A percentile compares a stretch with the other conserved stretches of the same genome.
Conservation (phyloP, 495 filamentous ascomycete genomes). For the Penicillium paradoxum region DNA sequence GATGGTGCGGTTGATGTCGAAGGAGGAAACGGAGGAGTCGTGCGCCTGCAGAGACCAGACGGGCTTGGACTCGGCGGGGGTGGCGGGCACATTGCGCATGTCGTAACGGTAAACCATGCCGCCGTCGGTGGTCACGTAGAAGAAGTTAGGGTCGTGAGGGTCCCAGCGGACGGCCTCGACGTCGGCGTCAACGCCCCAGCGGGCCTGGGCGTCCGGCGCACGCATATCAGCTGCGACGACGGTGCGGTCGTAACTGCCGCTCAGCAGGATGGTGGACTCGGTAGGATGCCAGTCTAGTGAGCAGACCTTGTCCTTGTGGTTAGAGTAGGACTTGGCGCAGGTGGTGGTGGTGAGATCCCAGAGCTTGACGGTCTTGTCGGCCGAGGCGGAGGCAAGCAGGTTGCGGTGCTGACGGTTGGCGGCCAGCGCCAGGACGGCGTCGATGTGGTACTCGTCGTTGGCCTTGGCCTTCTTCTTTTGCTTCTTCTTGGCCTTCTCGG, state of each 20-base stretch:
- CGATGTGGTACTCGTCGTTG: constrained; percentile 90
- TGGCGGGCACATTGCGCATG: constrained; percentile 60
- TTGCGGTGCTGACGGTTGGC: constrained; percentile 91
- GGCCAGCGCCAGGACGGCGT: constrained; percentile 84
- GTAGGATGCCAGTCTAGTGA: constrained; percentile 86
- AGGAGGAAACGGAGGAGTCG: constrained; percentile 88
- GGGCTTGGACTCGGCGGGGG: constrained; percentile 68
- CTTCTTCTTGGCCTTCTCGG: constrained; percentile 49
- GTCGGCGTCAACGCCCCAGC: constrained; percentile 91
- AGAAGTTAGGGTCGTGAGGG: constrained; percentile 83
- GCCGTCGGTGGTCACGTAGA: constrained; percentile 91
- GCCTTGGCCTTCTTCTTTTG: constrained; percentile 80
- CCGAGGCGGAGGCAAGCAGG: constrained; percentile 90
- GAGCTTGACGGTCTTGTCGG: constrained; percentile 93
- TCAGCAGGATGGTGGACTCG: constrained; percentile 82
- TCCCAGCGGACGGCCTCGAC: constrained; percentile 92
- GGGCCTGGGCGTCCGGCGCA: constrained; percentile 72
- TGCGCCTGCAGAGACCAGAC: constrained; percentile 95
- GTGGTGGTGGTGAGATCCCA: constrained; percentile 91
- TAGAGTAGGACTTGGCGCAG: constrained; percentile 88
- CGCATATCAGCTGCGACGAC: constrained; percentile 91
- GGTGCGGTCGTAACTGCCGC: constrained; percentile 90
- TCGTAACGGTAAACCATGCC: constrained; percentile 89
- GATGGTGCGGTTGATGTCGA: constrained; percentile 83
- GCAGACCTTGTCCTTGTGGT: constrained; percentile 95